Evolutionary conservation across 164 flowering plant species (phyloP).

Genomic region (Liquidambar formosana): DNA sequence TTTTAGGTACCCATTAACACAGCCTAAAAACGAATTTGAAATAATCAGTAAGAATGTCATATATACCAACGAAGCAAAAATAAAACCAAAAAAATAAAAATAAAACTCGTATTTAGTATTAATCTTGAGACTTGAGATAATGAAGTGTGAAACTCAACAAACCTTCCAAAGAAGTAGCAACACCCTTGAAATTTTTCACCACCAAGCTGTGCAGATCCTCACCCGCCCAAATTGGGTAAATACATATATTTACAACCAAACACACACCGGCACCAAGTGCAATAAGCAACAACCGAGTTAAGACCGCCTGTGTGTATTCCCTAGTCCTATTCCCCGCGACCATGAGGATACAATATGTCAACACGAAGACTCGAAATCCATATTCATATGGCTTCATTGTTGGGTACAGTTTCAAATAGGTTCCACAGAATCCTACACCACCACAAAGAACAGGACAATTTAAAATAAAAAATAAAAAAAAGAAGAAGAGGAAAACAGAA

Average conservation of each 20-base stretch:
- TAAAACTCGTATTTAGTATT: too few relatives aligned
- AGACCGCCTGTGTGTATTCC: too few relatives aligned
- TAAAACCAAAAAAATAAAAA: too few relatives aligned
- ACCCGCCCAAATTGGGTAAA: constrained; percentile 96
- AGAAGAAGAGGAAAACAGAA: too few relatives aligned
- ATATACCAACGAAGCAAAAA: too few relatives aligned
- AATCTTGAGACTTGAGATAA: too few relatives aligned
- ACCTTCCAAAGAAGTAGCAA: constrained; percentile 78
- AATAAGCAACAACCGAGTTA: constrained; percentile 76
- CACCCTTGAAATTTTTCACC: constrained; percentile 69
- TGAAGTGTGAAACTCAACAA: neutral
- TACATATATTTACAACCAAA: constrained; percentile 58
- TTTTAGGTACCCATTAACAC: constrained; percentile 67
- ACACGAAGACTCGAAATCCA: constrained; percentile 83
- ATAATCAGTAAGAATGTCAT: too few relatives aligned
- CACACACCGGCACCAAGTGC: constrained; percentile 69
- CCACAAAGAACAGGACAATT: too few relatives aligned
- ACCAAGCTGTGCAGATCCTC: constrained; percentile 86
- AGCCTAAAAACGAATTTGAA: constrained; percentile 50
- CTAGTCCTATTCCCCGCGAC: constrained; percentile 74
- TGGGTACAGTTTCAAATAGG: constrained; percentile 65
- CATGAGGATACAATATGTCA: constrained; percentile 77
- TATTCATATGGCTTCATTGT: constrained; percentile 83
- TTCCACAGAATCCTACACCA: constrained; percentile 55
- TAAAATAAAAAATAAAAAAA: too few relatives aligned